Percentiles rank a stretch among this genome's conserved stretches.
Conservation (phyloP, 2,329 filamentous ascomycete genomes). For the Fusarium papillatum region DNA sequence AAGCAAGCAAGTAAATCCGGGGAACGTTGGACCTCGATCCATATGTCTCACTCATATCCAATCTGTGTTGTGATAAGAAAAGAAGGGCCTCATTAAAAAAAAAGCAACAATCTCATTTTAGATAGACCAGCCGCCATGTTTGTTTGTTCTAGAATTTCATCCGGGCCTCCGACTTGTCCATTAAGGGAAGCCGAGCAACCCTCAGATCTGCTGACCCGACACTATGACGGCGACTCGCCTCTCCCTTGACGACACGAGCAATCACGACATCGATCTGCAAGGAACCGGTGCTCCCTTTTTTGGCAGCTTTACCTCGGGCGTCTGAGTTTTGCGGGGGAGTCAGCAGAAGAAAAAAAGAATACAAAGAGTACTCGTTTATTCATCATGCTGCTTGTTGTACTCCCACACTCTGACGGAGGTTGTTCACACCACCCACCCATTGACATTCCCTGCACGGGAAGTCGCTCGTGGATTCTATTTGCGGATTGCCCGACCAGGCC, state of each 20-base stretch:
- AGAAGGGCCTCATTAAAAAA: background rate
- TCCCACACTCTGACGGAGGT: constrained; percentile 30
- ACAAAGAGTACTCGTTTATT: background rate
- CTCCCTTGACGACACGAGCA: constrained; percentile 31
- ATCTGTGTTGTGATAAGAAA: background rate
- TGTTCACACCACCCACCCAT: constrained; percentile 38
- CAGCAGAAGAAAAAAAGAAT: background rate
- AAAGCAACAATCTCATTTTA: background rate
- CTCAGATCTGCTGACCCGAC: constrained; percentile 23
- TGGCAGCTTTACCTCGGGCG: constrained; percentile 15
- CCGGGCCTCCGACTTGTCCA: background rate
- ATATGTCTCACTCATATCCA: background rate
- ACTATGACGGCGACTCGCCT: constrained; percentile 2
- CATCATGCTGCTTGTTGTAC: background rate
- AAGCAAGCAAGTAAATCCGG: constrained; percentile 1
- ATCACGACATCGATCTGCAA: constrained; percentile 38
- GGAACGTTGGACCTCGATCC: background rate
- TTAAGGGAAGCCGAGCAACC: background rate
- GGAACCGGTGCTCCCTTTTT: constrained; percentile 33
- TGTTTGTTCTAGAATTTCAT: background rate
- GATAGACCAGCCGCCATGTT: background rate
- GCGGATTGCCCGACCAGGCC: constrained; percentile 3
- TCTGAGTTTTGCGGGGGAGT: constrained; percentile 28
- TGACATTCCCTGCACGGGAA: constrained; percentile 30
- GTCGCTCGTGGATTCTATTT: constrained; percentile 36